phyloP scores from a whole-genome alignment of 2,329 filamentous ascomycete genomes.

The Aspergillus brunneoviolaceus region DNA sequence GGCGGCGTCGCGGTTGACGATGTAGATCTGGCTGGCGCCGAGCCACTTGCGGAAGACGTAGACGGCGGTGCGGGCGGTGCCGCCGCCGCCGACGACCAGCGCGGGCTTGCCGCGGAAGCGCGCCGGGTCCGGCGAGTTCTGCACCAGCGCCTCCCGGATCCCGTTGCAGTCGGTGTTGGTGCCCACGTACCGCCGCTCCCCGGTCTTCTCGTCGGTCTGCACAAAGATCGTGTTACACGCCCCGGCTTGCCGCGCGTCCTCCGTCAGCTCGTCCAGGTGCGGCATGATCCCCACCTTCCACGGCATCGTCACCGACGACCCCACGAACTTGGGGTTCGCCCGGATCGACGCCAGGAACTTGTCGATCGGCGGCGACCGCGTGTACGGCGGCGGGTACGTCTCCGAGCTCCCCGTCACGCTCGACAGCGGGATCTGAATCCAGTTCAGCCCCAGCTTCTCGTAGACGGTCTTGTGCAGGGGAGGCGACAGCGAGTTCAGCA shows the following conservation, averaged over 20 bases:
- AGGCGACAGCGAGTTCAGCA: conserved; percentile 58
- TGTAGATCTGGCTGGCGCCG: conserved; percentile 66
- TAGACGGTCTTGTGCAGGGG: conserved; percentile 57
- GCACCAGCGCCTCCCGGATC: conserved; percentile 69
- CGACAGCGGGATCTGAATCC: conserved; percentile 52
- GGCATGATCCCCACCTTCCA: conserved; percentile 76
- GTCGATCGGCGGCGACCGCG: conserved; percentile 35
- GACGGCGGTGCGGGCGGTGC: conserved; percentile 73
- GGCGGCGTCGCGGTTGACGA: conserved; percentile 69
- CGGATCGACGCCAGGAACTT: conserved; percentile 37
- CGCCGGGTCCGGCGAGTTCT: conserved; percentile 43
- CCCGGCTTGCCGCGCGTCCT: conserved; percentile 70
- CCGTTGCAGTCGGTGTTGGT: conserved; percentile 82
- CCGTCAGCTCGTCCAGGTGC: conserved; percentile 70
- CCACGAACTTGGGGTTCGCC: conserved; percentile 48
- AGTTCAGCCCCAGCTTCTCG: conserved; percentile 51
- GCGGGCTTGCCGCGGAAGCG: conserved; percentile 57
- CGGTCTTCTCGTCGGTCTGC: conserved; percentile 45
- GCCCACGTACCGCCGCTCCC: conserved; percentile 57
- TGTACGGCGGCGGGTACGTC: conserved; percentile 37
- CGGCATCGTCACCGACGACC: conserved; percentile 77
- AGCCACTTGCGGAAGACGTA: conserved; percentile 73
- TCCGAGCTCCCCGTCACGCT: conserved; percentile 30
- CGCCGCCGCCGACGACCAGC: conserved; percentile 74
- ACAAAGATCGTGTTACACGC: conserved; percentile 80